Base-by-base conservation (phyloP, 2,329 filamentous ascomycete genomes). In the Tolypocladium cylindrosporum region DNA sequence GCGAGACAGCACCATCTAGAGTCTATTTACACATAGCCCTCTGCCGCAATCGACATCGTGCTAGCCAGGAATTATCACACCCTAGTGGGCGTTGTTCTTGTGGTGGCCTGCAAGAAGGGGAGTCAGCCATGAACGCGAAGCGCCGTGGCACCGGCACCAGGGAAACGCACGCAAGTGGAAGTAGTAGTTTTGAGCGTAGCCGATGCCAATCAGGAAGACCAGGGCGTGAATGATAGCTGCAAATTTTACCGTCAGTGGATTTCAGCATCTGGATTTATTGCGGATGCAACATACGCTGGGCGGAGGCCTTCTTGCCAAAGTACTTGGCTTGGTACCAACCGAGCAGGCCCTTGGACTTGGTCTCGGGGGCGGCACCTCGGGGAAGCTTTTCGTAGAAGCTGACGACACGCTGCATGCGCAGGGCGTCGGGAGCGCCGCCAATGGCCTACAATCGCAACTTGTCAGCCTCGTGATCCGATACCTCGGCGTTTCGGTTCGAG, bases 31-130 rank as follows among this genome's bases (percentile, higher is more conserved):
- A 77, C 69, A 52, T 36, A 67, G 63, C 67, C 67, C 57, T 65
- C 62, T 55, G 63, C 62, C 59, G 57, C 63, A 61, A 57, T 66
- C 62, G 62, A 60, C 59, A 63, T 62, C 63, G 59, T 40, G 62
- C 61, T 55, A 63, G 60, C 65, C 59, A 56, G 53, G 41, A 55
- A 57, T 59, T 45, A 56, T 57, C 57, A 55, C 60, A 58, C 50
- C 72, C 80, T 95, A 99, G 83, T 99, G 94, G 69, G 91, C 90
- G 78, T 99, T 95, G 89, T 99, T 97, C 90, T 99, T 99, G 89
- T 97, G 93, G 86, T 99, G 93, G 70, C 94, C 94, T 99, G 67
- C 57, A 56, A 45, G 55, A 14, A 27, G 9, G 37, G 16, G n/a
- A 41, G 52, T 54, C 13, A 27, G 40, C 42, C 16, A 27, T 53